phyloP scores from a whole-genome alignment of 1,139 yeast genomes.

The Pichia sp. region DNA sequence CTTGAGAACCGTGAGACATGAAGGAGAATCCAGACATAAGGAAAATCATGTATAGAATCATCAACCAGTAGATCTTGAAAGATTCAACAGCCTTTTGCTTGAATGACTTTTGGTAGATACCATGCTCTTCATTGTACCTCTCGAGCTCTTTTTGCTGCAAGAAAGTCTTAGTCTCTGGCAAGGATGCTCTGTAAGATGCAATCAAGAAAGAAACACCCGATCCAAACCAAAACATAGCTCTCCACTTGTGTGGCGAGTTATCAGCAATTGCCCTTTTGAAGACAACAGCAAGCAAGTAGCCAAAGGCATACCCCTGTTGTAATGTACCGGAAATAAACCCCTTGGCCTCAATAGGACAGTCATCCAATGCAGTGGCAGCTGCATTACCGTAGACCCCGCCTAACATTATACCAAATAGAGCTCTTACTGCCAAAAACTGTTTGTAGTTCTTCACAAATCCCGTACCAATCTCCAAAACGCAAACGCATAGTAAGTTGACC shows the following conservation, averaged over 20 bases:
- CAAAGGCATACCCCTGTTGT: conserved; percentile 71
- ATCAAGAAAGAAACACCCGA: conserved; percentile 61
- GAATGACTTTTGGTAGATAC: conserved; percentile 23
- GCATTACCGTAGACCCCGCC: conserved; percentile 69
- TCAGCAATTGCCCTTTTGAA: conserved; percentile 56
- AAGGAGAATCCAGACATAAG: conserved; percentile 62
- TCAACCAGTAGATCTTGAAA: conserved; percentile 35
- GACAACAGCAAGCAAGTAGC: conserved; percentile 56
- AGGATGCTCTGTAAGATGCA: conserved; percentile 42
- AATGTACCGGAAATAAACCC: conserved; percentile 61
- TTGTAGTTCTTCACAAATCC: conserved; percentile 60
- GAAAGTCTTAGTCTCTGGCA: conserved; percentile 60
- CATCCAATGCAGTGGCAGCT: conserved; percentile 61
- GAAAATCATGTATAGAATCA: conserved; percentile 42
- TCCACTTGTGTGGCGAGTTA: conserved; percentile 54
- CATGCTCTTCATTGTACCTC: conserved; percentile 25
- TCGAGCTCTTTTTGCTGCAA: conserved; percentile 27
- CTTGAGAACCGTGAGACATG: conserved; percentile 70
- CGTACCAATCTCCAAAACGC: conserved; percentile 59
- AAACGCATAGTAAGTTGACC: conserved; percentile 43
- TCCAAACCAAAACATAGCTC: conserved; percentile 74
- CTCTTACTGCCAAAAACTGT: conserved; percentile 65
- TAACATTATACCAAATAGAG: conserved; percentile 60
- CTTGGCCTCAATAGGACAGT: conserved; percentile 54
- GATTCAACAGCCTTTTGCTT: conserved; percentile 28